Conservation (phyloP, 2,329 filamentous ascomycete genomes). For the Penicillium digitatum region DNA sequence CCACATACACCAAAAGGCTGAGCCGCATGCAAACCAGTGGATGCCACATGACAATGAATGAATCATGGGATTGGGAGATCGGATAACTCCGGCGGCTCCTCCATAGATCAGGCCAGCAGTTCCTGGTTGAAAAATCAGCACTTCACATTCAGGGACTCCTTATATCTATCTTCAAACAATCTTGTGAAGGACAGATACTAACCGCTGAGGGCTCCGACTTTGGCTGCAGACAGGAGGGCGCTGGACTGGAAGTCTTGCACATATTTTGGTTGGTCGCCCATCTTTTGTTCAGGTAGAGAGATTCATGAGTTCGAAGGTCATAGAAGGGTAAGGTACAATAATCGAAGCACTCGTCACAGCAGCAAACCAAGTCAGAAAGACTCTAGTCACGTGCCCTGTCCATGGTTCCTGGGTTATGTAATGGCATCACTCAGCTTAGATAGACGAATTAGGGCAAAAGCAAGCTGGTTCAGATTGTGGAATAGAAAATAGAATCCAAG, state of each 20-base stretch:
- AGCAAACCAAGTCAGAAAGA: slow-evolving; percentile 3
- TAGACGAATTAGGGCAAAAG: not conserved
- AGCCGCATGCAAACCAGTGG: slow-evolving; percentile 77
- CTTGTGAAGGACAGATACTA: slow-evolving; percentile 18
- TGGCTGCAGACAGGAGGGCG: slow-evolving; percentile 45
- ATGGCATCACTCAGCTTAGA: not conserved
- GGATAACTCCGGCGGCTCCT: slow-evolving; percentile 67
- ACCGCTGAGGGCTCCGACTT: slow-evolving; percentile 61
- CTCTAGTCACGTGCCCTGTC: slow-evolving; percentile 3
- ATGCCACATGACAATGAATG: slow-evolving; percentile 69
- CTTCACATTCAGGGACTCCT: not conserved
- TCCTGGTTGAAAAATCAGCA: slow-evolving; percentile 10
- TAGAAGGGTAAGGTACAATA: not conserved
- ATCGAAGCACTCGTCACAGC: not conserved
- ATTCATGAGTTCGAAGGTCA: slow-evolving; percentile 7
- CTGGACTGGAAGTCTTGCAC: slow-evolving; percentile 16
- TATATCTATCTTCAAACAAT: slow-evolving; percentile 4
- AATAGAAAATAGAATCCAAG: not conserved
- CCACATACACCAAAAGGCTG: slow-evolving; percentile 67
- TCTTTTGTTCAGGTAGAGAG: slow-evolving; percentile 19
- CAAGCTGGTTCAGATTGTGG: not conserved
- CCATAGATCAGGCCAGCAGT: slow-evolving; percentile 60
- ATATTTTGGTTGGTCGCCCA: slow-evolving; percentile 25
- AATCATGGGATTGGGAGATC: slow-evolving; percentile 60
- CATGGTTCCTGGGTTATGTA: slow-evolving; percentile 13